Evolutionary conservation across 805 yeast species (phyloP).

Genomic region (Ogataea corticis): DNA sequence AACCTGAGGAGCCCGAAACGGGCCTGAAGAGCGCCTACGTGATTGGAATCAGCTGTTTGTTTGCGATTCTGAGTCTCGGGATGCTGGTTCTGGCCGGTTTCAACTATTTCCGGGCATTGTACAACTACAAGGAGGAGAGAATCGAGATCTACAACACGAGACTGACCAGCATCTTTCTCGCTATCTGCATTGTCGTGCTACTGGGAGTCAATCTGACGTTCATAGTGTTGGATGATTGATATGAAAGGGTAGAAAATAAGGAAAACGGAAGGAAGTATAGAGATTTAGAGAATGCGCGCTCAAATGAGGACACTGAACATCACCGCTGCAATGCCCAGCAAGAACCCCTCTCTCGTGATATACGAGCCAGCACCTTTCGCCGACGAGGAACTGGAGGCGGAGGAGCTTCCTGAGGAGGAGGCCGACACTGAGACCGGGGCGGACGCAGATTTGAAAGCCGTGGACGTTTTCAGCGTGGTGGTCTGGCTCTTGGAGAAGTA

Average conservation of each 20-base stretch:
- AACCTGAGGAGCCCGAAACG: conserved; percentile 6
- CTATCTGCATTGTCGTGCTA: conserved; percentile 37
- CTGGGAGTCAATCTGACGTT: conserved; percentile 38
- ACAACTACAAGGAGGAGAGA: conserved; percentile 42
- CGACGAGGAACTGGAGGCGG: neutral
- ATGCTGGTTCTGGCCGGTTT: conserved; percentile 40
- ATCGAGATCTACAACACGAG: conserved; percentile 41
- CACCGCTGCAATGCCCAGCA: conserved; percentile 1
- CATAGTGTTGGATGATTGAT: conserved; percentile 11
- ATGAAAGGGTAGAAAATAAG: neutral
- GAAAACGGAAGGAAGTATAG: neutral
- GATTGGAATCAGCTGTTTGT: conserved; percentile 36
- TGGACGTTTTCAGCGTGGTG: neutral
- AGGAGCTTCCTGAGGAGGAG: neutral
- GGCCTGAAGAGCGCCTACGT: conserved; percentile 24
- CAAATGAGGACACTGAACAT: conserved; percentile 1
- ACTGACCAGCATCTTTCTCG: conserved; percentile 36
- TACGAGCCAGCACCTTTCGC: neutral
- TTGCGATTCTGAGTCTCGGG: conserved; percentile 40
- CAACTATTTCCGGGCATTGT: conserved; percentile 46
- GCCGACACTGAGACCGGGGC: neutral
- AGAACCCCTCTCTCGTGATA: conserved; percentile 1
- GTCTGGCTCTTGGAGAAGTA: too few relatives aligned
- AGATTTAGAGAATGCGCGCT: neutral
- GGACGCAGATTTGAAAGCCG: too few relatives aligned